Evolutionary conservation across 2,329 filamentous ascomycete species (phyloP).

Genomic region (Venturia aucupariae): DNA sequence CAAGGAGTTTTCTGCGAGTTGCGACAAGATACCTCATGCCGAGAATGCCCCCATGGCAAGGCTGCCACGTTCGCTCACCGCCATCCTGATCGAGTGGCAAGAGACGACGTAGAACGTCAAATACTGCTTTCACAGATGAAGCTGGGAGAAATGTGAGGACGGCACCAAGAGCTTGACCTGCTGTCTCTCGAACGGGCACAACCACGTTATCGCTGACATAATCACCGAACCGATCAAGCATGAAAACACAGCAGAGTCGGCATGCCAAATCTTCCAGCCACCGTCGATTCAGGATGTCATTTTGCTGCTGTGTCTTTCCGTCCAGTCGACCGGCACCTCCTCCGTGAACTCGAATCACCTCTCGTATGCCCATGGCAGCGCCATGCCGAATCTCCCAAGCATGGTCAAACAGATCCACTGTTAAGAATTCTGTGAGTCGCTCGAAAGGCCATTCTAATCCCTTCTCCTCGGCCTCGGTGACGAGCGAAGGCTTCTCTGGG

Average conservation of each 20-base stretch:
- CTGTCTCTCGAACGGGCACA: conserved; percentile 88
- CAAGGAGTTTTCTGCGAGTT: conserved; percentile 81
- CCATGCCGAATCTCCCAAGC: conserved; percentile 95
- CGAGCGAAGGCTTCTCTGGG: conserved; percentile 77
- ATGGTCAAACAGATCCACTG: conserved; percentile 84
- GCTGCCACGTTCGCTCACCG: conserved; percentile 56
- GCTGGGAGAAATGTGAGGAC: conserved; percentile 75
- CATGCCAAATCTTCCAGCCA: conserved; percentile 97
- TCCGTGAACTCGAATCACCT: conserved; percentile 87
- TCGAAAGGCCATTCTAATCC: conserved; percentile 91
- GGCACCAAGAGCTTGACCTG: conserved; percentile 86
- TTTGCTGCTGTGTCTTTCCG: conserved; percentile 62
- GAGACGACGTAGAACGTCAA: conserved; percentile 74
- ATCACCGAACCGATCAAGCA: conserved; percentile 95
- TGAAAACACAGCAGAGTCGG: conserved; percentile 87
- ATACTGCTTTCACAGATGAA: conserved; percentile 72
- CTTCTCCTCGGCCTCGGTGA: conserved; percentile 66
- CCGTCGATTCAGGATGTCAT: conserved; percentile 66
- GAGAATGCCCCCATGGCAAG: conserved; percentile 97
- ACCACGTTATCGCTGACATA: conserved; percentile 97
- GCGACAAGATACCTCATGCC: conserved; percentile 91
- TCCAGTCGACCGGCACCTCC: conserved; percentile 71
- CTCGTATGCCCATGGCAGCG: conserved; percentile 87
- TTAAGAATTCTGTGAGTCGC: conserved; percentile 85
- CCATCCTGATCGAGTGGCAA: conserved; percentile 54